Base-by-base conservation (phyloP, 768 basidiomycete genomes). In the Psilocybe subaeruginosa region DNA sequence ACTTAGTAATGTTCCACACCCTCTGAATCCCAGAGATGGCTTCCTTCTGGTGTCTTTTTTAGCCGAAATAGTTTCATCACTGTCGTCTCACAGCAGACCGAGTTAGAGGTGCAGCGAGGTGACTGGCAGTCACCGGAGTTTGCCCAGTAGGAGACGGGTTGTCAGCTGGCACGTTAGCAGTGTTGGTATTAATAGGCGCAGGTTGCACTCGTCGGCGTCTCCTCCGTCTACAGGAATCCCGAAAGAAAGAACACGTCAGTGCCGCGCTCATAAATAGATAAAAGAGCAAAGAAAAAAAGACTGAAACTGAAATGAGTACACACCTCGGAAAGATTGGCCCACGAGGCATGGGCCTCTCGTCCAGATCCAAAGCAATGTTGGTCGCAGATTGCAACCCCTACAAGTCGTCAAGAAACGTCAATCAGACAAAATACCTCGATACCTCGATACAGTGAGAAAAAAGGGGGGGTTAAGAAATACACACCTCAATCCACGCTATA, bases 401-500 rank as follows among this genome's bases (percentile, higher is more conserved):
- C 27, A 54, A 30, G n/a, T 23, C 5, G 17, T 2, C 7, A 5
- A 30, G 41, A 11, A 30, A 39, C 27, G 14, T 39, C 30, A 58
- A 49, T 46, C 35, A 41, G 19, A 48, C 2, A 8, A 62, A 23
- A 23, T 23, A 23, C 23, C 23, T 23, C 23, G 23, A 23, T 23
- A 23, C 8, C 4, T 19, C 11, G 45, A 46, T 33, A 46, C 29
- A 54, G 62, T 45, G 27, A 39, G 53, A 61, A 60, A 56, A 16
- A 35, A 65, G 23, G 23, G 23, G 23, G 2, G 2, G 23, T 23
- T 23, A 23, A 23, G 23, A 23, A 23, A 23, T 52, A 56, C 39
- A 69, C 79, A 94, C 93, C 88, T 99, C 97, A 63, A 99, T 96
- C 95, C 97, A 96, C 56, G 90, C 87, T 57, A 99, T 93, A 1